Base-by-base conservation (phyloP, 2,329 filamentous ascomycete genomes). In the Pseudocercospora macadamiae region DNA sequence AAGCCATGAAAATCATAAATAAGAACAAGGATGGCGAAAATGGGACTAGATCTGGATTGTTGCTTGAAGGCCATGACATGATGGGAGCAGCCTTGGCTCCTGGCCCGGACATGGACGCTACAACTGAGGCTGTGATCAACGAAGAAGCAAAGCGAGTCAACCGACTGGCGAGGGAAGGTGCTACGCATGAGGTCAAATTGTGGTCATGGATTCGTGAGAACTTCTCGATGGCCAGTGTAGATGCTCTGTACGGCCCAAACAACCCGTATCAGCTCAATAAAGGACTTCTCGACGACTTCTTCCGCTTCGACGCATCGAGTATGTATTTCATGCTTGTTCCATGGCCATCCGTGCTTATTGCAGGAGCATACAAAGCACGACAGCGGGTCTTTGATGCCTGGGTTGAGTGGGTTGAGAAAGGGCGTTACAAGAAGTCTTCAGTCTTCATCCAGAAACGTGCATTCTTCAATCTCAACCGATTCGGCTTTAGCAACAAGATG, bases 161-260 rank as follows among this genome's bases (percentile, higher is more conserved):
- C 42, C 8, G 7, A 12, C 44, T 64, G 7, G 55, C 58, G n/a
- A 14, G n/a, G 2, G n/a, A 36, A 26, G 51, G 45, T n/a, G 45
- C 44, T 5, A 61, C 6, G 62, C 61, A 73, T 23, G 68, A 76
- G 7, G 68, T 71, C 1, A 75, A 75, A 14, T 49, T 82, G 0
- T 82, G 70, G 61, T 26, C 69, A 0, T 80, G 76, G 76, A 39
- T 75, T 9, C 70, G 76, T 9, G 59, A 74, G 7, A 59, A 73
- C 2, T 74, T 80, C 57, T 76, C 74, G 2, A 53, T 74, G 3
- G 76, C 77, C 4, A 77, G 76, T 0, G 71, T 71, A 7, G 61
- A 72, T 23, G 73, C 76, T 2, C 67, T 83, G 19, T 80, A 76
- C 45, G 80, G 80, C 1, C 71, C 76, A 0, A 58, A 75, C 1